A percentile compares a stretch with the other conserved stretches of the same genome.
phyloP scores from a whole-genome alignment of 306 rosid genomes.

The barrel medic (Medicago truncatula) region DNA sequence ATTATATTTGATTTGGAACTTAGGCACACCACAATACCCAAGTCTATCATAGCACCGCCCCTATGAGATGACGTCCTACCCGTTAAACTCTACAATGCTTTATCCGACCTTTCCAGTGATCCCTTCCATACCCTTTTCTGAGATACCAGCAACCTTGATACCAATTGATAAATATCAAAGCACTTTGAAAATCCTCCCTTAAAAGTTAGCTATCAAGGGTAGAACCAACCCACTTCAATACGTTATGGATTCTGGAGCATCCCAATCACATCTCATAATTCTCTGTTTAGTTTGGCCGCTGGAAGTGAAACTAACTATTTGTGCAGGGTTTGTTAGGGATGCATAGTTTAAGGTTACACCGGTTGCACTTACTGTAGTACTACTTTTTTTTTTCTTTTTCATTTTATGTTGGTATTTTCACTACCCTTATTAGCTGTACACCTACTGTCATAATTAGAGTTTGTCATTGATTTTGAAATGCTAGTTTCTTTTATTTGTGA shows the following conservation, averaged over 20 bases:
- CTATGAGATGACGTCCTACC: too few species aligned
- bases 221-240: not conserved
- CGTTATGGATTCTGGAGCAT: not conserved
- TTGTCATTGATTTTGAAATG: not conserved
- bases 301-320: too few species aligned
- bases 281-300: too few species aligned
- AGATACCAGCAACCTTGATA: not conserved
- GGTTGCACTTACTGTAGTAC: not conserved
- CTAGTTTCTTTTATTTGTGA: not conserved
- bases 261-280: too few species aligned
- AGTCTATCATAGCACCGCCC: too few species aligned
- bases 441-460: too few species aligned
- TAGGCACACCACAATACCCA: too few species aligned
- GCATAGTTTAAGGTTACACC: not conserved
- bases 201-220: too few species aligned
- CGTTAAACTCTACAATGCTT: too few species aligned
- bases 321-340: not conserved
- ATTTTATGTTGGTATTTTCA: not conserved
- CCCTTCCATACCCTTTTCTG: not conserved
- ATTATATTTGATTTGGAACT: too few species aligned
- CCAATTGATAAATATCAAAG: not conserved
- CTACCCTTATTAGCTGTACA: not conserved
- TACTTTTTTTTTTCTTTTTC: not conserved
- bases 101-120: too few species aligned
- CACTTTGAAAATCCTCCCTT: not conserved